Base-by-base conservation (phyloP, 192 early-diverging fungal genomes). In the Coemansia sp. region DNA sequence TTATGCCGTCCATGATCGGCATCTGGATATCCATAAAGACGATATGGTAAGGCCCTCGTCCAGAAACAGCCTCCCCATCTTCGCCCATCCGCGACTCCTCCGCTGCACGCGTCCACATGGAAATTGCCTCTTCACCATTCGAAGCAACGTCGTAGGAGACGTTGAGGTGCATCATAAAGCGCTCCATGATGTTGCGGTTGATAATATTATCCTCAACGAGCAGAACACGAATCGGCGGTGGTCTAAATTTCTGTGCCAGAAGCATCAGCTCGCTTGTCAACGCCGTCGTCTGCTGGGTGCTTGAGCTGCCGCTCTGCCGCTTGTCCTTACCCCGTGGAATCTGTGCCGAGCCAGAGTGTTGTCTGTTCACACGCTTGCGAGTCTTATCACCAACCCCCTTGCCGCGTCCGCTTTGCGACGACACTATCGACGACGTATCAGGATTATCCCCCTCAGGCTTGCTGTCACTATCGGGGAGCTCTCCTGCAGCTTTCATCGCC, bases 1-100 rank as follows among this genome's bases (percentile, higher is more conserved):
- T 87, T 58, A 93, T 92, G 18, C 93, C 93, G 55, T 90, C 91
- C 91, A 94, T 92, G 58, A 92, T 81, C 4, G 93, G 93, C 93
- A 94, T 92, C 76, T 91, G 88, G 23, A 93, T 89, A 67, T 94
- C 93, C 93, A 94, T 94, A 64, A 94, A 77, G 40, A 94, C 90
- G 73, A 89, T 70, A 20, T 84, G 76, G 43, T 82, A 86, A 4
- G 57, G 86, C 72, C 55, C 90, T 81, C 20, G 70, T 42, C 60
- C 61, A 33, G 53, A 53, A n/a, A 63, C 30, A 20, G 37, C 51
- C 15, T 35, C 56, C 4, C 56, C 61, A 9, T 46, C 23, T 10
- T 33, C 48, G 15, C 56, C 56, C 39, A 37, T 33, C 5, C 56
- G 57, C 16, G 49, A 35, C 26, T 73, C 79, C 8, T 72, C 79